Conservation (phyloP, 1,139 yeast species). For the Pichia sp. region DNA sequence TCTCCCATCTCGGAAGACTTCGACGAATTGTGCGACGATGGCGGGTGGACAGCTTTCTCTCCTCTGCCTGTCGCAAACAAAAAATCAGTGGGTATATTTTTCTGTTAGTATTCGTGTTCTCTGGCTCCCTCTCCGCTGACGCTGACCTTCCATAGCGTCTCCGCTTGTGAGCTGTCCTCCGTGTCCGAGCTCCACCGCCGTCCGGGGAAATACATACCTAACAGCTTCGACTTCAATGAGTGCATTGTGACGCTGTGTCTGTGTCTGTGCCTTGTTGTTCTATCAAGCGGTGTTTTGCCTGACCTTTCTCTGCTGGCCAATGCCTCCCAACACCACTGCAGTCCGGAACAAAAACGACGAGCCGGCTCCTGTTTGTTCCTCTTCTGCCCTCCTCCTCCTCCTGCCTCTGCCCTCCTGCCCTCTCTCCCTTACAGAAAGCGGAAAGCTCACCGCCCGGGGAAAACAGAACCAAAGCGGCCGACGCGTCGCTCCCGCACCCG, state of each 20-base stretch:
- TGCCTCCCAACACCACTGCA: no score
- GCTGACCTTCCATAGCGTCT: no score
- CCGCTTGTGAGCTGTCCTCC: no score
- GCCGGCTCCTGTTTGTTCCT: no score
- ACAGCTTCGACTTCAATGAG: conserved; percentile 26
- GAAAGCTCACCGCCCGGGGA: neutral
- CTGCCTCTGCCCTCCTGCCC: neutral
- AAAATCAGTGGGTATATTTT: neutral
- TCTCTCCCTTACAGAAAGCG: neutral
- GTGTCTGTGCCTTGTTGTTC: neutral
- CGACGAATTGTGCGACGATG: conserved; percentile 2
- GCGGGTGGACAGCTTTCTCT: conserved; percentile 14
- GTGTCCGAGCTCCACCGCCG: no score
- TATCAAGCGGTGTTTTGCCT: neutral
- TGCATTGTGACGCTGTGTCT: conserved; percentile 21
- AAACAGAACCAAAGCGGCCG: neutral
- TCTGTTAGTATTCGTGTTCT: conserved; percentile 4
- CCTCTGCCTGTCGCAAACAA: conserved; percentile 20
- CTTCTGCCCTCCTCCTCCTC: neutral
- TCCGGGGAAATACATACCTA: conserved; percentile 23
- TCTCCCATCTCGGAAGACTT: conserved; percentile 5
- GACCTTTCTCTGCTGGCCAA: neutral
- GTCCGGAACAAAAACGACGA: no score
- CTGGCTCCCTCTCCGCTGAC: no score
- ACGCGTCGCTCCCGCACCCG: neutral